These are phyloP conservation scores for Cadophora sp. DNA, from an alignment of 2,329 filamentous ascomycete genomes.

Conservation along the genomic window DNA sequence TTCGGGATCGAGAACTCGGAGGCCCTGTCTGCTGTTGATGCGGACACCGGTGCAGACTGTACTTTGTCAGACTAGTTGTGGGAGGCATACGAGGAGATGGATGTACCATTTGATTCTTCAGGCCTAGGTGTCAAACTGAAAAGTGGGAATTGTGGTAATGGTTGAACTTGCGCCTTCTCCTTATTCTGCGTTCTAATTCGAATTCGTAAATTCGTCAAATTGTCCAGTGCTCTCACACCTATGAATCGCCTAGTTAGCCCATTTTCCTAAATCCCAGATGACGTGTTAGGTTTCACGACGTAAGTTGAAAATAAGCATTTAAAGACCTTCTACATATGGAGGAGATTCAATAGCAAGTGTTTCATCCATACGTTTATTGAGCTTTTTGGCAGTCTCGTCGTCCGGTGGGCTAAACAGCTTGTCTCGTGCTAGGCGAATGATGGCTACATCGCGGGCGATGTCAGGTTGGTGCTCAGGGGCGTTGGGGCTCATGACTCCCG, in stretches of 20 bases:
- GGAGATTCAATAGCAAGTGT: slow-evolving; percentile 7
- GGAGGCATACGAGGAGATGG: neutral
- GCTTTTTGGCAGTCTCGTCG: slow-evolving; percentile 4
- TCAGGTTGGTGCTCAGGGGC: slow-evolving; percentile 28
- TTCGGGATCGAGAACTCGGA: slow-evolving; percentile 22
- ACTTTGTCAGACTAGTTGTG: neutral
- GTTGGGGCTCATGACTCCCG: slow-evolving; percentile 26
- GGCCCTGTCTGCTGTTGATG: slow-evolving; percentile 19
- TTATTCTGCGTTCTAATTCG: slow-evolving; percentile 5
- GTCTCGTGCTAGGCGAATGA: slow-evolving; percentile 22
- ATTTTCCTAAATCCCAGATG: neutral
- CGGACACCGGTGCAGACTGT: slow-evolving; percentile 18
- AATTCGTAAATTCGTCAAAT: slow-evolving; percentile 3
- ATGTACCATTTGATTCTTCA: slow-evolving; percentile 12
- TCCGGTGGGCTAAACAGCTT: slow-evolving; percentile 28
- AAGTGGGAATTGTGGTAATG: slow-evolving; percentile 6
- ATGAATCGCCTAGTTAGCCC: neutral
- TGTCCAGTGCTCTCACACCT: slow-evolving; percentile 18
- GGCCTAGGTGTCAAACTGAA: slow-evolving; percentile 5
- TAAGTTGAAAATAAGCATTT: neutral
- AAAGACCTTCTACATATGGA: slow-evolving; percentile 10
- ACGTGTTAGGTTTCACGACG: neutral
- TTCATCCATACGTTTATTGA: slow-evolving; percentile 26
- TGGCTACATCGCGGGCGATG: slow-evolving; percentile 2
- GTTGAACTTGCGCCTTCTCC: neutral